Evolutionary conservation across 768 basidiomycete genomes (phyloP), one percentile per base, ranked within the genome.

Genomic region (Suillus ampliporus): DNA sequence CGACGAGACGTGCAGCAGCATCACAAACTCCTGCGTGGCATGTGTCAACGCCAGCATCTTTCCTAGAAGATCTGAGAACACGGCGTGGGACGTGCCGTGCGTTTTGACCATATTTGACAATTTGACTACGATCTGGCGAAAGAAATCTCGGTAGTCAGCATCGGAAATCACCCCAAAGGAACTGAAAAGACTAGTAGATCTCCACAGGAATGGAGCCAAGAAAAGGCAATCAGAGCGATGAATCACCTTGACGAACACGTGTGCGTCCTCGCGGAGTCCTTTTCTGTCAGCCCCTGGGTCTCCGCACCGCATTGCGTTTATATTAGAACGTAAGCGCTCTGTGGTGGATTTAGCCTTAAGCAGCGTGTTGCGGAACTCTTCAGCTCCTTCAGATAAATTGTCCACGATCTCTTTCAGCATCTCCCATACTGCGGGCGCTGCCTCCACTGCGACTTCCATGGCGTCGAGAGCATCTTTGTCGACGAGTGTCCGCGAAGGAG

Each of bases 21-120:
- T 92, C 54, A 92, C 89, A 68, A 95, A 91, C 73, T 93, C 93
- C 74, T 96, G 89, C 13, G 94, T 94, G 14, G 89, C 85, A 68
- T 92, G 90, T 23, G 90, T 92, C 61, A 97, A 82, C 65, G 85
- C 84, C 44, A 89, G 85, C 79, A 94, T 88, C 69, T 88, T 87
- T 59, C 80, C 83, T 63, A 91, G 86, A 47, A 96, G 79, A 38
- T 81, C 75, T 5, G 86, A 76, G 17, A 86, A 84, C 54, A 88
- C 84, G n/a, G 84, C 80, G 63, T 84, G 80, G 19, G 79, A 77
- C 26, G 80, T 80, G 57, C 86, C 86, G 65, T 87, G 79, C 14
- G 81, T 77, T 77, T 91, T 94, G 68, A 95, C 83, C 4, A 86
- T 78, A 68, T 85, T 90, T 14, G 92, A 90, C 50, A 96, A 75